Evolutionary conservation across 257 asterid species (phyloP), one percentile per base, ranked within the genome.

Genomic region (Rhazya stricta): DNA sequence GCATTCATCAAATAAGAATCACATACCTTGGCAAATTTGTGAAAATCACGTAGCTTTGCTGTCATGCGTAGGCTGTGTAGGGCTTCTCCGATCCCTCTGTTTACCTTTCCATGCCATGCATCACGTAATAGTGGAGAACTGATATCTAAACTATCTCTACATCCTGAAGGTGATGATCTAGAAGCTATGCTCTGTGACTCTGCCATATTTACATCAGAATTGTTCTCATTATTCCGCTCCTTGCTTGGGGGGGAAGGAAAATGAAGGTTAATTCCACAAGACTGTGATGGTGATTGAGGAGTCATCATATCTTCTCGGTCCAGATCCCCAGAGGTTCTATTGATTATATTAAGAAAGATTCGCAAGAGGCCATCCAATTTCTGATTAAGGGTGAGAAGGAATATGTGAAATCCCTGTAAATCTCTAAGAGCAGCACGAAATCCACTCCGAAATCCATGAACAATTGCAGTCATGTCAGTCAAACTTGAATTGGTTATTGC

Each of bases 381-480:
- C 87, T 95, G 99, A 87, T 95, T 92, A 74, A 95, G 96, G 34
- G 98, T 89, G 75, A 92, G 89, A 76, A 95, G 89, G 81, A 95
- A 95, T 69, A 95, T 92, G 67, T 95, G 99, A 88, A 91, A 95
- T 72, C 98, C 98, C 84, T 95, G 96, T 87, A 95, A 79, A 76
- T 95, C 99, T 43, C 96, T 84, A 18, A 92, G 82, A 46, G 97
- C 96, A 74, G 99, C 91, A 72, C 97, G 93, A 74, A 95, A 95
- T 32, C 99, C 98, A 58, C 88, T 85, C 69, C 96, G 88, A 76
- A 95, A 92, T 77, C 81, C 86, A 68, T 87, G 89, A 73, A 89
- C 93, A 69, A 84, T 83, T 21, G 89, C 81, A 77, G 75, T 53
- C 90, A 83, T 84, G 60, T 91, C 95, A 78, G 78, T 73, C 75